Evolutionary conservation across 2,329 filamentous ascomycete species (phyloP).

Genomic region (Helotiales sp.): DNA sequence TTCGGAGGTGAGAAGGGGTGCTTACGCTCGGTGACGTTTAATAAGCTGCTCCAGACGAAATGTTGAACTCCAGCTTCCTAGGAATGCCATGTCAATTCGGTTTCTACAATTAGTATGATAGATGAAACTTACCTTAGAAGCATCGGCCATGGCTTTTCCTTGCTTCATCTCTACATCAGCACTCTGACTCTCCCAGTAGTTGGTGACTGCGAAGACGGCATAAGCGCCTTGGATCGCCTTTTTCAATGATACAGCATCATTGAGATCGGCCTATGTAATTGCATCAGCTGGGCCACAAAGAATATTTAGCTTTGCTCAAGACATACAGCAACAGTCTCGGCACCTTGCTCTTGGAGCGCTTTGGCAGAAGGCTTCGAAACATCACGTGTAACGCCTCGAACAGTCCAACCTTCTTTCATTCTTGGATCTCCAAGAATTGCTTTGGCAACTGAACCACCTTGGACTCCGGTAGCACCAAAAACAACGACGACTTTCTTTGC

Average conservation of each 20-base stretch:
- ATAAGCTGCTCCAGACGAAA: conserved; percentile 47
- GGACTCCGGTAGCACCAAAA: conserved; percentile 49
- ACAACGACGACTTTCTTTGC: conserved; percentile 44
- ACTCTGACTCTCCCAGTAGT: conserved; percentile 38
- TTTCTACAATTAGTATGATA: background rate
- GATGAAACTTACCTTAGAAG: conserved; percentile 38
- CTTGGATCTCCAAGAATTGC: conserved; percentile 48
- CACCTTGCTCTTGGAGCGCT: conserved; percentile 42
- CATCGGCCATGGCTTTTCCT: conserved; percentile 49
- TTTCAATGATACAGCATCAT: conserved; percentile 41
- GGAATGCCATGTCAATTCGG: background rate
- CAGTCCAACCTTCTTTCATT: conserved; percentile 41
- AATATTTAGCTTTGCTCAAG: too few relatives aligned
- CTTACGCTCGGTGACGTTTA: conserved; percentile 42
- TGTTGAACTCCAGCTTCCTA: conserved; percentile 45
- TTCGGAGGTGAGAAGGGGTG: background rate
- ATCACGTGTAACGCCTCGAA: conserved; percentile 51
- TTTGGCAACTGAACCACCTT: conserved; percentile 53
- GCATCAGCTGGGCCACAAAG: too few relatives aligned
- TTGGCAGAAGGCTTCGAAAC: conserved; percentile 41
- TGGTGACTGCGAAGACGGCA: conserved; percentile 35
- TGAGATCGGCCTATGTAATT: conserved; percentile 39
- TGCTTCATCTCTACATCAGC: conserved; percentile 44
- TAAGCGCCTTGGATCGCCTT: conserved; percentile 33
- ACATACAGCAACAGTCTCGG: conserved; percentile 43